Base-by-base conservation (phyloP, 441 rosid species). In the Adansonia madagascariensis region DNA sequence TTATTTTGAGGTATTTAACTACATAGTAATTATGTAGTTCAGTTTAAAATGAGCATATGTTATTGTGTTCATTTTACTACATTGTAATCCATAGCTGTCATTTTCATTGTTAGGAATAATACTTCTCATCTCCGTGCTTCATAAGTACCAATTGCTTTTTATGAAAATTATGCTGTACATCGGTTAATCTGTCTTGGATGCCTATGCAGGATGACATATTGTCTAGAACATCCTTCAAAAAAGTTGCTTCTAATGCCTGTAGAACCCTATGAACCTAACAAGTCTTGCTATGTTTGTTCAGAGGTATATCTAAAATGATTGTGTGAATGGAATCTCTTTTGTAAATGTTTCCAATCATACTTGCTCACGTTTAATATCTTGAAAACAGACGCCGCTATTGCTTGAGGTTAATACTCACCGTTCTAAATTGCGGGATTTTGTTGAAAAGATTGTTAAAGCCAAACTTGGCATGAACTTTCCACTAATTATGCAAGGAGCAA, bases 171-270 rank as follows among this genome's bases (percentile, higher is more conserved):
- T 65, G 18, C 52, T 8, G 17, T 49, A 31, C 14, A 22, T 59
- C 11, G 39, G 64, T 59, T 59, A 59, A 59, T 59, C 35, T 59
- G 64, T 59, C 24, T 59, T 22, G 64, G 24, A 63, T 20, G 10
- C 53, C 68, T 76, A 4, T 81, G 81, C 88, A 96, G 99, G 88
- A 92, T 90, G 97, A 94, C 99, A 43, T 96, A 92, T 79, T 96
- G 98, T 89, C 87, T 96, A 69, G 98, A 96, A 84, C 94, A 94
- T 87, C 89, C 91, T 65, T 80, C 91, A 49, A 89, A 61, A 85
- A 93, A 96, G 87, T 87, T 92, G 97, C 93, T 96, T 78, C 94
- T 96, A 72, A 89, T 94, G 98, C 99, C 99, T 8, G 89, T 92
- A 75, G 96, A 92, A 81, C 99, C 99, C 80, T 92, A 79, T 82